These are phyloP conservation scores for Apophysomyces sp. DNA, from an alignment of 371 early-diverging fungal genomes.

Conservation along the genomic window DNA sequence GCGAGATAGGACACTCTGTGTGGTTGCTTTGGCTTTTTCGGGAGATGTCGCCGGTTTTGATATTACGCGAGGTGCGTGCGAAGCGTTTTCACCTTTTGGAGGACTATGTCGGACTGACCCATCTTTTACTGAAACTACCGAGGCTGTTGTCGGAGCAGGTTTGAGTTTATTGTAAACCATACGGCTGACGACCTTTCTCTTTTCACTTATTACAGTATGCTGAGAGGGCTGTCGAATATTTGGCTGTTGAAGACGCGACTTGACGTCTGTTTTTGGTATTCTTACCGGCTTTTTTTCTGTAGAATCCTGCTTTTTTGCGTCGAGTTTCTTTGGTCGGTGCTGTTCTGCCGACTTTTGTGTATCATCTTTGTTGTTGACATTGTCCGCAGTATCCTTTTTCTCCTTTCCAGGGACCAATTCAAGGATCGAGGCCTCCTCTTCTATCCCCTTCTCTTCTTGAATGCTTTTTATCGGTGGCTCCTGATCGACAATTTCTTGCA, in stretches of 20 bases:
- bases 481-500: background rate
- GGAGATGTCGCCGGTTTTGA: background rate
- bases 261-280: background rate
- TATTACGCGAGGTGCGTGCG: background rate
- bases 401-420: background rate
- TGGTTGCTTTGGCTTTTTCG: background rate
- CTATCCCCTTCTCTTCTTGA: background rate
- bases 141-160: background rate
- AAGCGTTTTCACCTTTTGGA: background rate
- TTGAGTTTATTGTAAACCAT: background rate
- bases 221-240: background rate
- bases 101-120: background rate
- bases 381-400: background rate
- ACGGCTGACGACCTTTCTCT: background rate
- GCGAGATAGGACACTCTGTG: background rate
- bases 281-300: background rate
- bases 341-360: background rate
- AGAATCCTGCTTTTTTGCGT: background rate
- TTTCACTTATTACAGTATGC: background rate
- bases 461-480: background rate
- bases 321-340: background rate
- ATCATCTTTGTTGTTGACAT: background rate
- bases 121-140: background rate
- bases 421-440: background rate
- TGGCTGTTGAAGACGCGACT: background rate